phyloP scores from a whole-genome alignment of 2,329 filamentous ascomycete genomes.

The Lecanicillium sp. region DNA sequence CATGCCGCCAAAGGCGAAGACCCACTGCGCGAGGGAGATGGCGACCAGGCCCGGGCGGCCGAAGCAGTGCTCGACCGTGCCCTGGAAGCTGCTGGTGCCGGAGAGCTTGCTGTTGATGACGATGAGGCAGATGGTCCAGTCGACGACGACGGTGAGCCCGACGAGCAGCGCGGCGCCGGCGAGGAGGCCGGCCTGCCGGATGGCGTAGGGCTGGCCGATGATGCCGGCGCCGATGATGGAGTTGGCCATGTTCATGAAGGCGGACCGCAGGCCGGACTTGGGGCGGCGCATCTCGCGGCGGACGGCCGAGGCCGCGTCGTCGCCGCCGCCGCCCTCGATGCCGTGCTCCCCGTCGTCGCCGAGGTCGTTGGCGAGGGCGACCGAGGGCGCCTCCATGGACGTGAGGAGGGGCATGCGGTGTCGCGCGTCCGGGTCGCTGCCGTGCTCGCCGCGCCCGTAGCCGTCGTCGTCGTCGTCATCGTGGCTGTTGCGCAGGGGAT shows the following conservation, averaged over 20 bases:
- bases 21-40: constrained; percentile 88
- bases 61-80: constrained; percentile 93
- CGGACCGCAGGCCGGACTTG: constrained; percentile 77
- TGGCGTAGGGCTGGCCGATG: constrained; percentile 89
- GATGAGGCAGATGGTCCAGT: constrained; percentile 97
- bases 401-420: constrained; percentile 70
- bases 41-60: constrained; percentile 81
- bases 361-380: constrained; percentile 55
- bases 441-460: too few species aligned
- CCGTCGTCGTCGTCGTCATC: constrained; percentile 30
- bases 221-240: constrained; percentile 82
- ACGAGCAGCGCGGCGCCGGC: constrained; percentile 75
- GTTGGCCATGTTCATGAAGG: constrained; percentile 99
- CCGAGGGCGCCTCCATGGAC: constrained; percentile 75
- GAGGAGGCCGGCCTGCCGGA: constrained; percentile 81
- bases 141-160: constrained; percentile 72
- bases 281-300: constrained; percentile 58
- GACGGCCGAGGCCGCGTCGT: constrained; percentile 36
- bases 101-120: constrained; percentile 97
- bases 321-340: constrained; percentile 34
- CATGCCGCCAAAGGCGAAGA: constrained; percentile 98
- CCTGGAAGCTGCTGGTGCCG: constrained; percentile 89
- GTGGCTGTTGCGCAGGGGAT: constrained; percentile 7
- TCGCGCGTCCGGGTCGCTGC: constrained; percentile 35
- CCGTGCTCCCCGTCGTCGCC: constrained; percentile 34